Base-by-base conservation (phyloP, 768 basidiomycete species). In the Suillus spraguei region DNA sequence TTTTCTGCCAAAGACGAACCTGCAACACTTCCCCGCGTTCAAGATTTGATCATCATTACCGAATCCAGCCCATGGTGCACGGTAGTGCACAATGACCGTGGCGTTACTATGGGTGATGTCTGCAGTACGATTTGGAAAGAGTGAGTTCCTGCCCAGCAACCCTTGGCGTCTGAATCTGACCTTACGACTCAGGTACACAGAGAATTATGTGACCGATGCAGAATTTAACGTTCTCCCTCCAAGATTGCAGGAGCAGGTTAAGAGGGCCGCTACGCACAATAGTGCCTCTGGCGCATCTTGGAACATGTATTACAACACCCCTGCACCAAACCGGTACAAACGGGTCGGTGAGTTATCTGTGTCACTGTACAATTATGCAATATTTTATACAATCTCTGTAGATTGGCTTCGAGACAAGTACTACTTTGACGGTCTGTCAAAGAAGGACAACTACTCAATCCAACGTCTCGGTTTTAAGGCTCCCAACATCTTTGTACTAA, bases 101-200 rank as follows among this genome's bases (percentile, higher is more conserved):
- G 92, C 0, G 90, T 95, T 20, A 93, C 91, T 2, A 82, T 91
- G 65, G 83, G 82, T 20, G 91, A 95, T 70, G 82, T 94, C n/a
- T 90, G 87, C 68, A 79, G 80, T 5, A 75, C 81, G n/a, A 76
- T 94, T 52, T 91, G 85, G 81, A 87, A 86, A 74, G 92, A 94
- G 93, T 94, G 64, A 41, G 89, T 80, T 11, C 33, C 38, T 28
- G 4, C 28, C 44, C 36, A 58, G 52, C 22, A 38, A 33, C n/a
- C 54, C 54, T 33, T 35, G 14, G n/a, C 22, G 38, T 3, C 46
- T 50, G 33, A 61, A 60, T 65, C 55, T 63, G 54, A 49, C 56
- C 61, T 59, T 64, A 50, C 59, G 50, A 38, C 65, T 42, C 62
- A 94, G 92, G 35, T 94, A 94, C 70, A 82, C 87, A 0, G 87